Evolutionary conservation across 495 filamentous ascomycete genomes (phyloP), one percentile per base, ranked within the genome.

Genomic region (Podospora tetraspora): DNA sequence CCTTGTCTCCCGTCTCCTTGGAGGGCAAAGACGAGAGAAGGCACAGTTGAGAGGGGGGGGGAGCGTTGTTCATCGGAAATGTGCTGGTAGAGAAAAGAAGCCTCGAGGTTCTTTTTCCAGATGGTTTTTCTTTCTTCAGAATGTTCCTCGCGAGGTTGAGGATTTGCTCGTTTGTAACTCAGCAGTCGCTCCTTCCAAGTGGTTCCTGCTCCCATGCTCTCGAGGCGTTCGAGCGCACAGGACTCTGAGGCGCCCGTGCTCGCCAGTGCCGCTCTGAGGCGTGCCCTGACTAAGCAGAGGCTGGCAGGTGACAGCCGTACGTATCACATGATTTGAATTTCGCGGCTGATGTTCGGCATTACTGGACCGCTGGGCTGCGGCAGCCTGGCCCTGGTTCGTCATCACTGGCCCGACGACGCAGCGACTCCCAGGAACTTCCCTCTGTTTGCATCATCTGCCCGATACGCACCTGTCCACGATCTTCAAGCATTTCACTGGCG

Each of bases 21-120:
- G 73, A 76, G 19, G 81, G 79, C 7, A 97, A 81, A 34, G 86
- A 80, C 21, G 86, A 87, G 58, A 97, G 84, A 66, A 93, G 87
- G 66, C 86, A 87, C 52, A 91, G 84, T 57, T 78, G 83, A 11
- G 90, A 90, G 22, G 92, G 87, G 37, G 85, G 79, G 23, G 90
- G 90, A 4, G 84, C 82, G 68, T 80, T 84, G 62, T 78, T 79
- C 84, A 88, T 89, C 64, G 37, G 6, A n/a, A 8, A 52, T 52
- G 37, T 52, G 3, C 43, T 52, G 43, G 37, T 6, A n/a, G 19
- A n/a, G 6, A 52, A n/a, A 19, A 52, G 2, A 52, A n/a, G 19
- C 16, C 5, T 52, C 16, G 43, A 52, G 16, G n/a, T 52, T 52
- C 19, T 8, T 52, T 52, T 52, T 8, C 25, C 1, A 3, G 25